Percentiles rank a stretch among this genome's conserved stretches.
Conservation (phyloP, 352 stramenopile genomes). For the Phytophthora sojae region DNA sequence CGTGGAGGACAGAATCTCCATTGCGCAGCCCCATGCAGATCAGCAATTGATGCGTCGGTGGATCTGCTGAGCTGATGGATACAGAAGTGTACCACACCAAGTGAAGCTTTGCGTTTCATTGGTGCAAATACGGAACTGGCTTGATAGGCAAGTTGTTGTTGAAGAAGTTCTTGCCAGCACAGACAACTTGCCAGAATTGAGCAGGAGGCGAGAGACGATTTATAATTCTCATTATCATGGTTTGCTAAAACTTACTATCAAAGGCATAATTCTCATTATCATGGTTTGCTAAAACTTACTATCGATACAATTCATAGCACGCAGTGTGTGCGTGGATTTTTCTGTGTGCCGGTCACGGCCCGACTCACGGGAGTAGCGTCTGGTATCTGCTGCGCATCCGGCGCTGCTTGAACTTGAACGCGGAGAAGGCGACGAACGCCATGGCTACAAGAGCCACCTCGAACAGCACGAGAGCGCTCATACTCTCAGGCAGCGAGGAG, state of each 20-base stretch:
- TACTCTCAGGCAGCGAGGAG: slow-evolving; percentile 26
- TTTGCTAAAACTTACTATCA: background rate
- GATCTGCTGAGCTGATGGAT: background rate
- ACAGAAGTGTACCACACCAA: background rate
- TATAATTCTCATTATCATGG: background rate
- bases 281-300: slow-evolving; percentile 7
- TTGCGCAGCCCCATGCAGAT: slow-evolving; percentile 16
- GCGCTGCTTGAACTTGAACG: slow-evolving; percentile 40
- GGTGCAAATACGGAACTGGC: slow-evolving; percentile 13
- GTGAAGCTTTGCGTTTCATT: background rate
- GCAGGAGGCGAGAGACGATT: background rate
- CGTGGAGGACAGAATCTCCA: slow-evolving; percentile 15
- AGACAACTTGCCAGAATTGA: no score
- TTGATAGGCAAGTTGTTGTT: slow-evolving; percentile 23
- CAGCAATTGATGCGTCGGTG: background rate
- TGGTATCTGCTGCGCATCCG: slow-evolving; percentile 35
- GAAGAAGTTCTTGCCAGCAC: slow-evolving; percentile 3
- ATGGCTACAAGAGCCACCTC: slow-evolving; percentile 25
- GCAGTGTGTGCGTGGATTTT: background rate
- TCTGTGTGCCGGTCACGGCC: no score
- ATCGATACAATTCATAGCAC: slow-evolving; percentile 9
- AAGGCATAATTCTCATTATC: background rate
- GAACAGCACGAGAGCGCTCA: slow-evolving; percentile 37
- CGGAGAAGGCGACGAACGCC: slow-evolving; percentile 26
- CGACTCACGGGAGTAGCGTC: slow-evolving; percentile 20